A percentile compares a stretch with the other conserved stretches of the same genome.
Evolutionary conservation across 495 filamentous ascomycete species (phyloP).

Genomic region (Xanthoparmelia taractica): DNA sequence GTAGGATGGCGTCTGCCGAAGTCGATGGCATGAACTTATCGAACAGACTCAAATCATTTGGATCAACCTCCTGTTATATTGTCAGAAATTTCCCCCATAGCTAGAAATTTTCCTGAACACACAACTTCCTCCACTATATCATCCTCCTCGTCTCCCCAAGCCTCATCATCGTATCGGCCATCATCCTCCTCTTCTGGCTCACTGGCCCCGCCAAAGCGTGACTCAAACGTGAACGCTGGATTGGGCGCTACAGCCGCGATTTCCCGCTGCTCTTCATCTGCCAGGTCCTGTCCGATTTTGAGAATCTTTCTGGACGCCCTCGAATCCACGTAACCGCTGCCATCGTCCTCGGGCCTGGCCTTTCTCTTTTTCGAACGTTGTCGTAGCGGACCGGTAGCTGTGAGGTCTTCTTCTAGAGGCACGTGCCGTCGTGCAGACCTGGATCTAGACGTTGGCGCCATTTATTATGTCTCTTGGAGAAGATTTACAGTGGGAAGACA

Average conservation of each 20-base stretch:
- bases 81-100: background rate
- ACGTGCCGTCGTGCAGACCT: slow-evolving; percentile 45
- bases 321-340: slow-evolving; percentile 69
- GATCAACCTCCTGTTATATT: slow-evolving; percentile 62
- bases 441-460: slow-evolving; percentile 12
- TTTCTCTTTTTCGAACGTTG: slow-evolving; percentile 53
- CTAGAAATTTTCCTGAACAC: slow-evolving; percentile 20
- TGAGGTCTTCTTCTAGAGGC: slow-evolving; percentile 64
- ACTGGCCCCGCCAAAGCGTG: slow-evolving; percentile 41
- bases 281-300: slow-evolving; percentile 73
- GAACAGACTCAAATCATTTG: slow-evolving; percentile 82
- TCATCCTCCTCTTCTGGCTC: slow-evolving; percentile 36
- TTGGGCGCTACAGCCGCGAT: slow-evolving; percentile 38
- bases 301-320: slow-evolving; percentile 82
- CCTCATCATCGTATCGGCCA: slow-evolving; percentile 48
- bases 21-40: slow-evolving; percentile 72
- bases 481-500: background rate
- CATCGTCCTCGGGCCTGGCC: slow-evolving; percentile 46
- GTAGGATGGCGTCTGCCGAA: slow-evolving; percentile 32
- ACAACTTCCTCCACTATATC: slow-evolving; percentile 70
- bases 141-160: slow-evolving; percentile 56
- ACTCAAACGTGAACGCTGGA: slow-evolving; percentile 58
- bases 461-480: background rate
- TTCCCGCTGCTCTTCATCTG: slow-evolving; percentile 63
- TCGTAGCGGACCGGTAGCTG: slow-evolving; percentile 54